Conservation (phyloP, 441 rosid species). For the Corymbia calophylla region DNA sequence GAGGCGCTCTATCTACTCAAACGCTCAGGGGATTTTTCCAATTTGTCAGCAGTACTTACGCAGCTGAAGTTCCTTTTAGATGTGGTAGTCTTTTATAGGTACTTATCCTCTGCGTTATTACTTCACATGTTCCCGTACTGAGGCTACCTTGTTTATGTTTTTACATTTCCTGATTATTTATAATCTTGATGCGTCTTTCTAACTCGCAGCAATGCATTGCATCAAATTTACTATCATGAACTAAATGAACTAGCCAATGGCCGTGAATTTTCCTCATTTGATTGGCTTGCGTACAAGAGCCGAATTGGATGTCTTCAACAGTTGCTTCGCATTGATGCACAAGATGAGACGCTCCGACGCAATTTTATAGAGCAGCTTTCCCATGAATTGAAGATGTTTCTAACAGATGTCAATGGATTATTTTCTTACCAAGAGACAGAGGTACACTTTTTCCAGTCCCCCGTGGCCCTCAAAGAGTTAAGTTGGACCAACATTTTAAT, state of each 20-base stretch:
- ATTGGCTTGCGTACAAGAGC: slow-evolving; percentile 21
- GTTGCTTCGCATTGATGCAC: slow-evolving; percentile 27
- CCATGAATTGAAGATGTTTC: slow-evolving; percentile 34
- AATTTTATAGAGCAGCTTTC: slow-evolving; percentile 39
- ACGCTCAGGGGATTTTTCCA: slow-evolving; percentile 17
- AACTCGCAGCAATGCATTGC: slow-evolving; percentile 54
- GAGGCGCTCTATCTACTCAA: slow-evolving; percentile 32
- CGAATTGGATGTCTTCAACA: slow-evolving; percentile 41
- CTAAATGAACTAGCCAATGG: slow-evolving; percentile 24
- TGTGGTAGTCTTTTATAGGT: slow-evolving; percentile 73
- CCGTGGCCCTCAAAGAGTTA: not conserved
- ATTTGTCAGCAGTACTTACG: slow-evolving; percentile 29
- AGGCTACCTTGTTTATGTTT: not conserved
- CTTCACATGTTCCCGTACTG: not conserved
- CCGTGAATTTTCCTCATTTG: slow-evolving; percentile 8
- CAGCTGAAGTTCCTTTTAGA: slow-evolving; percentile 62
- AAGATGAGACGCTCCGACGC: slow-evolving; percentile 10
- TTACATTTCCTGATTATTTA: not conserved
- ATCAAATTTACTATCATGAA: slow-evolving; percentile 45
- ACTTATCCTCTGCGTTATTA: slow-evolving; percentile 5
- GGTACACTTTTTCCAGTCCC: slow-evolving; percentile 28
- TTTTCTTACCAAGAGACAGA: slow-evolving; percentile 43
- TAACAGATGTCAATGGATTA: slow-evolving; percentile 23
- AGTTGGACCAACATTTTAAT: not conserved
- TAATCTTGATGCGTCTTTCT: not conserved